Conservation (phyloP, 768 basidiomycete species). For the Pleurotus citrinopileatus region DNA sequence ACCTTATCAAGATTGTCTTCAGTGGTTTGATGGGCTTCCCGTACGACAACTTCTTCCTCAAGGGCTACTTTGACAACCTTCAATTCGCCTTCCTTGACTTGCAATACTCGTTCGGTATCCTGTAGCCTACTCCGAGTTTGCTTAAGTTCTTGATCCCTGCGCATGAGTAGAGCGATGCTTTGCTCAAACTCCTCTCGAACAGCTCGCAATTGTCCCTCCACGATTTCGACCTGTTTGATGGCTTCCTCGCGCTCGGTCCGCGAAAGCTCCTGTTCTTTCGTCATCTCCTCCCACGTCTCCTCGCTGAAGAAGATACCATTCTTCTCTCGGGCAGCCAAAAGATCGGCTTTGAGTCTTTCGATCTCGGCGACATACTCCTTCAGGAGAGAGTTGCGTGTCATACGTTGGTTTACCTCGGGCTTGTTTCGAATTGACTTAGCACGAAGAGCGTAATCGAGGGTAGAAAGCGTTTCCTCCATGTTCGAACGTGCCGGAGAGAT, state of each 20-base stretch:
- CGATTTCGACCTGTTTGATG: constrained; percentile 75
- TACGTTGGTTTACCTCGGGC: constrained; percentile 92
- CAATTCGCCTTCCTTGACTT: constrained; percentile 55
- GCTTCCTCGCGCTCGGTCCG: constrained; percentile 82
- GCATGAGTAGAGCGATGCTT: constrained; percentile 73
- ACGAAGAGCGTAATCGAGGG: constrained; percentile 92
- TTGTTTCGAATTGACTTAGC: constrained; percentile 95
- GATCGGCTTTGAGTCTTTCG: constrained; percentile 86
- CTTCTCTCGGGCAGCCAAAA: constrained; percentile 90
- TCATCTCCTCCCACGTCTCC: constrained; percentile 87
- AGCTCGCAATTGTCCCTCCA: constrained; percentile 77
- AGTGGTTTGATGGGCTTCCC: constrained; percentile 73
- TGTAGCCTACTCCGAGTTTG: constrained; percentile 55
- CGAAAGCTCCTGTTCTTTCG: constrained; percentile 68
- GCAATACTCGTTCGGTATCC: constrained; percentile 49
- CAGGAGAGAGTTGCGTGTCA: constrained; percentile 87
- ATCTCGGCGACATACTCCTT: constrained; percentile 95
- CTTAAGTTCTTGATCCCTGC: constrained; percentile 73
- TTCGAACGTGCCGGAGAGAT: constrained; percentile 92
- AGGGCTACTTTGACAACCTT: constrained; percentile 54
- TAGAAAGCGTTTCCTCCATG: constrained; percentile 96
- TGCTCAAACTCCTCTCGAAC: constrained; percentile 92
- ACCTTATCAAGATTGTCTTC: constrained; percentile 72
- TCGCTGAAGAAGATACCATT: constrained; percentile 94
- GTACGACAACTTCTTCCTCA: constrained; percentile 77